Conservation (phyloP, 345 rosid genomes). For the Firmiana major region DNA sequence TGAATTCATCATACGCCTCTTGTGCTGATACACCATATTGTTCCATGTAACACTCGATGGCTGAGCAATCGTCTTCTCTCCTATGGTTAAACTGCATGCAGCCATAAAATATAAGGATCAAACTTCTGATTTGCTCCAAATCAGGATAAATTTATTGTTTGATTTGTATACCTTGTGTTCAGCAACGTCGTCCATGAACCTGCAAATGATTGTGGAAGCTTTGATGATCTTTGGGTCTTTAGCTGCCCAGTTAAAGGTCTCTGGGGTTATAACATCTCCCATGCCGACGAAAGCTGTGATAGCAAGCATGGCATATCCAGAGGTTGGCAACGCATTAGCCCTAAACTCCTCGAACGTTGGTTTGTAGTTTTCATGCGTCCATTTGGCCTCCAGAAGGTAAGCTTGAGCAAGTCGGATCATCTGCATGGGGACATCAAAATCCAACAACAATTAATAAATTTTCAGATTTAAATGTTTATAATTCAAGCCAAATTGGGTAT, state of each 20-base stretch:
- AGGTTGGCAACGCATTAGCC: conserved; percentile 13
- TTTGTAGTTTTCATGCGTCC: conserved; percentile 18
- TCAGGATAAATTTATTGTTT: too few species aligned
- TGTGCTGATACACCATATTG: not conserved
- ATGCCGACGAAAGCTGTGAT: conserved; percentile 24
- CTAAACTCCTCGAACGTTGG: conserved; percentile 32
- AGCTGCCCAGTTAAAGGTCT: conserved; percentile 24
- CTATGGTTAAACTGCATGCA: conserved; percentile 5
- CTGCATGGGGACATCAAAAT: conserved; percentile 10
- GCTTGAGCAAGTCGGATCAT: conserved; percentile 19
- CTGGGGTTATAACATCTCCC: conserved; percentile 20
- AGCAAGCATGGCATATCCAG: conserved; percentile 14
- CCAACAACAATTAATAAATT: not conserved
- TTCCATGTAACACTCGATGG: not conserved
- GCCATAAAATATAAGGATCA: too few species aligned
- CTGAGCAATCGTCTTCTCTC: not conserved
- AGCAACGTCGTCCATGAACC: conserved; percentile 34
- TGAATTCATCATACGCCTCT: not conserved
- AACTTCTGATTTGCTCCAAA: not conserved
- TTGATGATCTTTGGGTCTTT: conserved; percentile 16
- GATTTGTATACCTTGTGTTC: conserved; percentile 1
- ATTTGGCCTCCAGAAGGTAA: conserved; percentile 30
- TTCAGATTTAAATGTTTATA: not conserved
- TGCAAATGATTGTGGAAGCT: conserved; percentile 18
- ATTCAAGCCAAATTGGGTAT: not conserved